phyloP scores from a whole-genome alignment of 768 basidiomycete species.

The Trametes punicea region DNA sequence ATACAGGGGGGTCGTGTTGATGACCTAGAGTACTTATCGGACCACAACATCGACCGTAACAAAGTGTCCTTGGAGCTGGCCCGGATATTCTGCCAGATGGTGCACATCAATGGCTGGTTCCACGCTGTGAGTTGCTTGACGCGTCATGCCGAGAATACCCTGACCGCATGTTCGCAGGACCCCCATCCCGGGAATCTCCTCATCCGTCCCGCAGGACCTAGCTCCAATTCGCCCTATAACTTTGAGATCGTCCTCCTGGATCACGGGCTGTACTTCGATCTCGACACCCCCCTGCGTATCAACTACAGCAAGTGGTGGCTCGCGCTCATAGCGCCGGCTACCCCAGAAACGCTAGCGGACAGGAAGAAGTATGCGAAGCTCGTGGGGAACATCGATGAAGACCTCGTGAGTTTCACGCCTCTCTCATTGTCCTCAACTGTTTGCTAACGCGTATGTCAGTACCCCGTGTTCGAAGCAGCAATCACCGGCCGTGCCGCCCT shows the following conservation, averaged over 20 bases:
- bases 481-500: conserved; percentile 85
- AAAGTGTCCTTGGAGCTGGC: conserved; percentile 89
- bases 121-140: conserved; percentile 55
- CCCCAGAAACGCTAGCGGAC: conserved; percentile 58
- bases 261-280: conserved; percentile 91
- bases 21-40: conserved; percentile 77
- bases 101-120: conserved; percentile 92
- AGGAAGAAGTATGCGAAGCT: conserved; percentile 84
- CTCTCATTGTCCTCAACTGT: not conserved
- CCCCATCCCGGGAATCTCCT: conserved; percentile 94
- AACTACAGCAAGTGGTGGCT: conserved; percentile 91
- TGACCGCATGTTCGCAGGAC: conserved; percentile 47
- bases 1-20: conserved; percentile 88
- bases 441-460: conserved; percentile 42
- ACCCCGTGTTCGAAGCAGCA: conserved; percentile 92
- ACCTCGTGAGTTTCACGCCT: conserved; percentile 52
- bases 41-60: conserved; percentile 86
- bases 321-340: conserved; percentile 73
- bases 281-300: conserved; percentile 73
- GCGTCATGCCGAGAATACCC: conserved; percentile 10
- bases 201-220: conserved; percentile 67
- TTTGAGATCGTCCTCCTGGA: conserved; percentile 96
- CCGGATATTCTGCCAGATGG: conserved; percentile 91
- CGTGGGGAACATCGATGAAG: conserved; percentile 87
- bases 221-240: conserved; percentile 80